These are phyloP conservation scores for Trichophyton equinum DNA, from an alignment of 2,329 filamentous ascomycete species.

Conservation along the genomic window DNA sequence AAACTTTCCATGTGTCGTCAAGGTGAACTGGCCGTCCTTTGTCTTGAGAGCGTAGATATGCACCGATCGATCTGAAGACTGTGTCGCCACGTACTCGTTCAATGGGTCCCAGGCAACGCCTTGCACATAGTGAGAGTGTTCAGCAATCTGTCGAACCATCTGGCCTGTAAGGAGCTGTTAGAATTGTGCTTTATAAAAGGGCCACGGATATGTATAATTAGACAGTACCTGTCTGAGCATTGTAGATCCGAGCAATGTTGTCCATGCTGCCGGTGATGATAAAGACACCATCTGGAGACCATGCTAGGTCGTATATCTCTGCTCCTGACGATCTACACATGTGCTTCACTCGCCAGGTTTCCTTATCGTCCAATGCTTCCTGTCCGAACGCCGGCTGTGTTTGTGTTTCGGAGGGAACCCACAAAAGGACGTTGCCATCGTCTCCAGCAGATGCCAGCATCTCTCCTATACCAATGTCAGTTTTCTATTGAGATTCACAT, in stretches of 20 bases:
- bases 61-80: slow-evolving; percentile 94
- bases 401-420: slow-evolving; percentile 75
- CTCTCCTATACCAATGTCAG: slow-evolving; percentile 50
- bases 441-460: slow-evolving; percentile 89
- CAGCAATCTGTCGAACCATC: slow-evolving; percentile 82
- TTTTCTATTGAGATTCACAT: neutral
- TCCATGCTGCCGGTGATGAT: slow-evolving; percentile 99
- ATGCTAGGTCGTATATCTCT: slow-evolving; percentile 95
- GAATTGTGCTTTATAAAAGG: neutral
- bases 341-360: slow-evolving; percentile 91
- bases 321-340: slow-evolving; percentile 93
- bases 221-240: slow-evolving; percentile 69
- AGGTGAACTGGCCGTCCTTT: slow-evolving; percentile 87
- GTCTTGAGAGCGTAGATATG: slow-evolving; percentile 95
- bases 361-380: slow-evolving; percentile 81
- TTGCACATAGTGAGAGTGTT: slow-evolving; percentile 97
- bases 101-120: slow-evolving; percentile 96
- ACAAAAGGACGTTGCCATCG: slow-evolving; percentile 91
- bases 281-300: slow-evolving; percentile 92
- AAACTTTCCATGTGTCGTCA: slow-evolving; percentile 66
- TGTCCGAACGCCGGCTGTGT: slow-evolving; percentile 60
- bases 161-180: slow-evolving; percentile 31
- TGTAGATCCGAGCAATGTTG: slow-evolving; percentile 94
- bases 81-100: slow-evolving; percentile 95
- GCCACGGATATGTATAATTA: neutral